Evolutionary conservation across 2,329 filamentous ascomycete genomes (phyloP), one percentile per base, ranked within the genome.

Genomic region (Hymenoscyphus fructigenus): DNA sequence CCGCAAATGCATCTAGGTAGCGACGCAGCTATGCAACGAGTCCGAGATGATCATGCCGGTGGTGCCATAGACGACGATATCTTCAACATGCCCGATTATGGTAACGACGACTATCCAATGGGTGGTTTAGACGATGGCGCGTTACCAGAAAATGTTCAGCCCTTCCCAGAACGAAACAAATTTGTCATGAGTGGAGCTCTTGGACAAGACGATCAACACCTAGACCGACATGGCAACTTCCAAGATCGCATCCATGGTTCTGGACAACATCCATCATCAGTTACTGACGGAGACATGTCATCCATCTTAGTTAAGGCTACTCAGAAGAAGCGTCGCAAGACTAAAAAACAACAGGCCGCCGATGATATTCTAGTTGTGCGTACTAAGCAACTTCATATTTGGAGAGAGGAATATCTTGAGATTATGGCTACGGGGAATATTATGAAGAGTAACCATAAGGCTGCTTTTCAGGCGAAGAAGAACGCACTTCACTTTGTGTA

Each of bases 401-500:
- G 86, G 84, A 84, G 85, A 66, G 76, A 78, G 1, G 78, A 85
- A 32, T 91, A 91, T 67, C 68, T 84, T 1, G 70, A 78, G 12
- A 89, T 88, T 68, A 93, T 91, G 85, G 78, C 75, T 0, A 75
- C 77, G 14, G 81, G 80, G 9, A 71, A 72, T 6, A 78, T 76
- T 34, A 72, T 78, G 23, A 88, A 85, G 68, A 69, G 76, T 77
- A 64, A 59, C 5, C 77, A 80, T 38, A 80, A 78, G 58, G 71
- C 77, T 15, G 68, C 75, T 14, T 74, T 76, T 0, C 77, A 83
- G 53, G 85, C 87, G 1, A 90, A 85, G 76, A 85, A 83, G 72
- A 89, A 89, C 65, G 88, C 88, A 0, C 81, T 82, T 12, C 81
- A 83, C 70, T 90, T 85, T 79, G 81, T 90, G 3, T 81, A 84